A percentile compares a stretch with the other conserved stretches of the same genome.
These are phyloP conservation scores for Heliocybe sulcata DNA, from an alignment of 1,284 basidiomycete genomes.

Conservation along the genomic window DNA sequence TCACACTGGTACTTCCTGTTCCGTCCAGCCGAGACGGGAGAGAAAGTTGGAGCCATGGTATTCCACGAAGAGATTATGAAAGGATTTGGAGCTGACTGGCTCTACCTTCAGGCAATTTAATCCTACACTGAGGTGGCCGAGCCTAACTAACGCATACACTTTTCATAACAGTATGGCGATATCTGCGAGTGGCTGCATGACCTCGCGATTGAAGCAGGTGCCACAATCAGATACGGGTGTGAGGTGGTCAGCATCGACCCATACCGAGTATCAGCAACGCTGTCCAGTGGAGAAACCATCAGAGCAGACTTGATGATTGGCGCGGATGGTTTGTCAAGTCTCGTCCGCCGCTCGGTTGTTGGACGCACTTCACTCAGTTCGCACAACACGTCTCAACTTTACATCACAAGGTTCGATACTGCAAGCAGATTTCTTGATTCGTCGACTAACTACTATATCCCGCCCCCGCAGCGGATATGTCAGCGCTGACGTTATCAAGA, in stretches of 20 bases:
- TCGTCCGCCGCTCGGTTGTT: background rate
- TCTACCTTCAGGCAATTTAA: constrained; percentile 23
- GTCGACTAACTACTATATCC: background rate
- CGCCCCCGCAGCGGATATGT: too few relatives aligned
- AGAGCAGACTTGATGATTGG: background rate
- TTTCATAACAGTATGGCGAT: constrained; percentile 4
- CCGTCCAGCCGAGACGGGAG: constrained; percentile 14
- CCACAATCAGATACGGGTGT: constrained; percentile 10
- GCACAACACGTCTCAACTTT: background rate
- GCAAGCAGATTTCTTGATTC: background rate
- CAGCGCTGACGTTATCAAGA: too few relatives aligned
- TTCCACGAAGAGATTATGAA: constrained; percentile 28
- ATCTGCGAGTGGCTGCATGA: background rate
- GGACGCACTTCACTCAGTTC: background rate
- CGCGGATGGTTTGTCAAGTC: background rate
- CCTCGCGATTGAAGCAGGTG: constrained; percentile 23
- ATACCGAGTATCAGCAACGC: background rate
- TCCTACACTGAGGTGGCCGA: background rate
- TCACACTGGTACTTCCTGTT: background rate
- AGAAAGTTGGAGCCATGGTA: constrained; percentile 26
- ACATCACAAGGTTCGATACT: background rate
- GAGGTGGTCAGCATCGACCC: background rate
- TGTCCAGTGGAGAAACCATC: background rate
- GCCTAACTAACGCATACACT: background rate
- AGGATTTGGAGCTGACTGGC: constrained; percentile 29